Evolutionary conservation across 495 filamentous ascomycete species (phyloP).

Genomic region (Barbatosphaeria neglecta): DNA sequence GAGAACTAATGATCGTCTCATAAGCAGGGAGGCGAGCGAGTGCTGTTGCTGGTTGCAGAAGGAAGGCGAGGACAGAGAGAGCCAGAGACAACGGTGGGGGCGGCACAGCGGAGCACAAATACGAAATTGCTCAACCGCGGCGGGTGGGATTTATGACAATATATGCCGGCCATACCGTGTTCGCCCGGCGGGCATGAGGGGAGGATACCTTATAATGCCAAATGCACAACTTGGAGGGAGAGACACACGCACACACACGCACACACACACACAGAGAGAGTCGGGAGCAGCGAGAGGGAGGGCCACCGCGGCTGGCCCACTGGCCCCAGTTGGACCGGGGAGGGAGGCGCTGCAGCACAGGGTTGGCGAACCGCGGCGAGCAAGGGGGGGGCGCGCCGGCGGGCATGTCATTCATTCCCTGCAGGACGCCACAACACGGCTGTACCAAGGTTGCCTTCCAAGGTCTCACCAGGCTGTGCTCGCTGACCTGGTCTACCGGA

Average conservation of each 20-base stretch:
- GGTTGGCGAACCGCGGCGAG: not conserved
- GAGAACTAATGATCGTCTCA: not conserved
- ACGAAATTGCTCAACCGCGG: not conserved
- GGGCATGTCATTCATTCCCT: not conserved
- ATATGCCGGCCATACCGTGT: not conserved
- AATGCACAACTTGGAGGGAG: too few relatives aligned
- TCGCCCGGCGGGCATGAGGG: not conserved
- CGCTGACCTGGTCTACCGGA: not conserved
- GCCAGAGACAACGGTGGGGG: not conserved
- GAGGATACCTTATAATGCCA: not conserved
- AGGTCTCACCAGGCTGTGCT: conserved; percentile 10
- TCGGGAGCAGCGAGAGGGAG: too few relatives aligned
- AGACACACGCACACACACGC: too few relatives aligned
- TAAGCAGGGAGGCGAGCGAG: not conserved
- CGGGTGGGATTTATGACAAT: not conserved
- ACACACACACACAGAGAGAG: too few relatives aligned
- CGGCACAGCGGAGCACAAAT: not conserved
- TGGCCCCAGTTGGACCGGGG: too few relatives aligned
- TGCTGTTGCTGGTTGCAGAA: not conserved
- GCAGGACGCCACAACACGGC: conserved; percentile 4
- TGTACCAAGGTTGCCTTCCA: conserved; percentile 9
- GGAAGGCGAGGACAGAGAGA: not conserved
- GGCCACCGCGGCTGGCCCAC: too few relatives aligned
- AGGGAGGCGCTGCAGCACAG: not conserved
- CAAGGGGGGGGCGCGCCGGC: not conserved